Conservation (phyloP, 2,329 filamentous ascomycete species). For the Lasiodiplodia hormozganensis region DNA sequence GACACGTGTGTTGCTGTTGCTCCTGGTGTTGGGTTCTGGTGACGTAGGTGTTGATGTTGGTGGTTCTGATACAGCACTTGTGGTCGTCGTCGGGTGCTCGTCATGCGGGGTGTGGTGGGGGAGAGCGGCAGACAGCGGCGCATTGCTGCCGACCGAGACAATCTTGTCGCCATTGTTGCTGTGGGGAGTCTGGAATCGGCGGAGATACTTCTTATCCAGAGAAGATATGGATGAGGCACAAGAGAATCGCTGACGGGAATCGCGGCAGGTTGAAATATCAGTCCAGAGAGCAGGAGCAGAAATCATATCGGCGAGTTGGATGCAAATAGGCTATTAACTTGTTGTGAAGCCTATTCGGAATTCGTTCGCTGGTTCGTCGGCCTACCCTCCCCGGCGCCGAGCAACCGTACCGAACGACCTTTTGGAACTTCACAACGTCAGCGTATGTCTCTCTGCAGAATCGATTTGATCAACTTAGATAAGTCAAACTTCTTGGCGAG, state of each 20-base stretch:
- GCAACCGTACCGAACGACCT: not conserved
- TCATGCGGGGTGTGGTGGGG: not conserved
- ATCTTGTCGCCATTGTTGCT: not conserved
- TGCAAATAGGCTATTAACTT: no score
- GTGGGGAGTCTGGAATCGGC: not conserved
- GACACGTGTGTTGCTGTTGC: not conserved
- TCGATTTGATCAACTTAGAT: no score
- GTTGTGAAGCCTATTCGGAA: no score
- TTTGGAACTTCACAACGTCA: no score
- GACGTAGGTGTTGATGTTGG: not conserved
- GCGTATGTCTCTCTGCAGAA: no score
- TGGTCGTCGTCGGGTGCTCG: not conserved
- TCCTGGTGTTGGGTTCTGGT: not conserved
- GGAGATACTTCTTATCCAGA: not conserved
- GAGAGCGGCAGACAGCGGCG: not conserved
- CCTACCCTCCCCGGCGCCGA: no score
- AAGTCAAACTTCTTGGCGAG: no score
- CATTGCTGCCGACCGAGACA: not conserved
- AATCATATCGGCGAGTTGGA: no score
- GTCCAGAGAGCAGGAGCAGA: no score
- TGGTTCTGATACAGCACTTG: not conserved
- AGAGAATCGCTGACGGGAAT: no score
- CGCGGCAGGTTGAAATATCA: no score
- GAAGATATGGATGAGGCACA: no score
- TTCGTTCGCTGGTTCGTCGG: not conserved